Evolutionary conservation across 2,329 filamentous ascomycete genomes (phyloP), one percentile per base, ranked within the genome.

Genomic region (Camillea tinctor): DNA sequence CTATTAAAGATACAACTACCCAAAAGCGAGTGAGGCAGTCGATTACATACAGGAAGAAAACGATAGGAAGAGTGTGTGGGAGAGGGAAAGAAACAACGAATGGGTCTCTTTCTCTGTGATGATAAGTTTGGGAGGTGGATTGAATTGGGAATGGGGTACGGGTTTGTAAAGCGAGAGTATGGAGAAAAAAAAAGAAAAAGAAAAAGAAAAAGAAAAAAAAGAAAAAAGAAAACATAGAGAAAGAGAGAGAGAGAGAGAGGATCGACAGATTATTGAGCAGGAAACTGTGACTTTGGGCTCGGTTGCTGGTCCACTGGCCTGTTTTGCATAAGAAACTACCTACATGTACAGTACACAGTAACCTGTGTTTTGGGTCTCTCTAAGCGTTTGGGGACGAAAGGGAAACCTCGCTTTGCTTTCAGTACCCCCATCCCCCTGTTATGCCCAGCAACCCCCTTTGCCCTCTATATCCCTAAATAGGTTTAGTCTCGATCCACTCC

Each of bases 11-110:
- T 79, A 80, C 80, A 44, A 44, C 36, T 44, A n/a, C 36, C 81
- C 26, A 30, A 80, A 77, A 87, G 80, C 84, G 84, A 88, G 79
- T 83, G 85, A 86, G 79, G 79, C 76, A 76, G 77, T 59, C 57
- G 64, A 68, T 62, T 58, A 44, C 15, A 44, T 44, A 44, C 36
- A 44, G 36, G 17, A 44, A 44, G 17, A 44, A n/a, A 44, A 44
- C 36, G 36, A 44, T 44, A 6, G 36, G n/a, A 44, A 6, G 17
- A n/a, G n/a, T n/a, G 17, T n/a, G 36, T n/a, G n/a, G 36, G 36
- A 44, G 36, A n/a, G 36, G n/a, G n/a, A n/a, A 44, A 44, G 36
- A 44, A 44, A 44, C 36, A 44, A 44, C 36, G 36, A 44, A 44
- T n/a, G 36, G 36, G 13, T n/a, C n/a, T n/a, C n/a, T n/a, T n/a